Percentiles rank a stretch among this genome's conserved stretches.
Conservation (phyloP, 352 stramenopile genomes). For the Phytophthora chlamydospora region DNA sequence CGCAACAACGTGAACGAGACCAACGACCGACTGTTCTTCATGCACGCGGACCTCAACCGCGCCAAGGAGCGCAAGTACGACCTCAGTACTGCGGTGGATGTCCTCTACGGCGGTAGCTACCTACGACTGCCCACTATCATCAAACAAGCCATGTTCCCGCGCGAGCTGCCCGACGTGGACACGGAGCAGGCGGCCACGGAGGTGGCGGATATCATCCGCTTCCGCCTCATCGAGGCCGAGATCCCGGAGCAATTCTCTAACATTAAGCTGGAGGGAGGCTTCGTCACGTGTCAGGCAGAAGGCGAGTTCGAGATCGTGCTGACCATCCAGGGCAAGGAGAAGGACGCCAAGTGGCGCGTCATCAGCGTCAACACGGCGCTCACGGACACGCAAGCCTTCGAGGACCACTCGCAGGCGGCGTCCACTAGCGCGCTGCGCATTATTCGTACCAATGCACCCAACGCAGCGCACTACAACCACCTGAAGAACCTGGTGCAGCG, state of each 20-base stretch:
- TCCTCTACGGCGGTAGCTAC: slow-evolving; percentile 82
- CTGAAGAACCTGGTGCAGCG: slow-evolving; percentile 86
- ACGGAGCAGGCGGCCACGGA: slow-evolving; percentile 56
- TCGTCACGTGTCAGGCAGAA: slow-evolving; percentile 77
- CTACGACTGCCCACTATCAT: slow-evolving; percentile 75
- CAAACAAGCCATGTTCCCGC: slow-evolving; percentile 72
- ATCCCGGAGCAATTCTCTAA: slow-evolving; percentile 84
- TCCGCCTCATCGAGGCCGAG: slow-evolving; percentile 80
- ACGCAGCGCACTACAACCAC: slow-evolving; percentile 78
- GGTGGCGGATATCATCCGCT: slow-evolving; percentile 83
- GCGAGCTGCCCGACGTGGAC: slow-evolving; percentile 73
- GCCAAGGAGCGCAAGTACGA: slow-evolving; percentile 85
- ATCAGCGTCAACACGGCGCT: slow-evolving; percentile 82
- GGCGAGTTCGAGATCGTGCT: slow-evolving; percentile 88
- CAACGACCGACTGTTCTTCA: slow-evolving; percentile 86
- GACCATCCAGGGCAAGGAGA: slow-evolving; percentile 82
- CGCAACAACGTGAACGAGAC: slow-evolving; percentile 84
- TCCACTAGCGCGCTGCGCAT: slow-evolving; percentile 77
- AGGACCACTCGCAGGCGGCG: slow-evolving; percentile 54
- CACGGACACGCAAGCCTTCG: slow-evolving; percentile 64
- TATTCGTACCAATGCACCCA: slow-evolving; percentile 79
- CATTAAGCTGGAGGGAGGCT: slow-evolving; percentile 76
- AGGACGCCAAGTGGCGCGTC: slow-evolving; percentile 77
- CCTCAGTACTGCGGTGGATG: slow-evolving; percentile 79
- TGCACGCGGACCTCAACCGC: slow-evolving; percentile 82